A percentile compares a stretch with the other conserved stretches of the same genome.
phyloP scores from a whole-genome alignment of 768 basidiomycete species.

The Tricholoma sp. region DNA sequence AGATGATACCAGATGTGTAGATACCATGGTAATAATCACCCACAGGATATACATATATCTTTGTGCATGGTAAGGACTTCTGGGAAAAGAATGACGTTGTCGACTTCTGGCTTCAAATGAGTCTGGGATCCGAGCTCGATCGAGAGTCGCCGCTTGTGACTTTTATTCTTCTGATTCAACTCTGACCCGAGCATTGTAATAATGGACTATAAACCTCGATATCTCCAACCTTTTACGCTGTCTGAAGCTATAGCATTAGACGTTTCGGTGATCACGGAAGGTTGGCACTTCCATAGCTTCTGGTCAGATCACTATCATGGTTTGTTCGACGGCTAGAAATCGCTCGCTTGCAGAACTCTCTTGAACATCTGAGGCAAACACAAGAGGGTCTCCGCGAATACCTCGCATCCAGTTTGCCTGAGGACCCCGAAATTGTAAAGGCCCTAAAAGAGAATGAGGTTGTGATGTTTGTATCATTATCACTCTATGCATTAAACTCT shows the following conservation, averaged over 20 bases:
- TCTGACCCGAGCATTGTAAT: background rate
- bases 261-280: constrained; percentile 64
- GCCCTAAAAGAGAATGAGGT: constrained; percentile 67
- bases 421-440: constrained; percentile 48
- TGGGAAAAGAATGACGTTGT: too few species aligned
- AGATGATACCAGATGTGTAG: constrained; percentile 11
- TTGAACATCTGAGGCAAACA: constrained; percentile 56
- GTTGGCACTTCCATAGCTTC: constrained; percentile 29
- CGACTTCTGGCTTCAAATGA: too few species aligned
- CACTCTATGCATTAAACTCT: background rate
- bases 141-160: too few species aligned
- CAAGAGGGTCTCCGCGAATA: constrained; percentile 52
- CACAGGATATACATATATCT: too few species aligned
- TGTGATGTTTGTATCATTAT: constrained; percentile 51
- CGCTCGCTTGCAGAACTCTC: constrained; percentile 65
- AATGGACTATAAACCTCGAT: constrained; percentile 67
- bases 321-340: constrained; percentile 49
- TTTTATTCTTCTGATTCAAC: background rate
- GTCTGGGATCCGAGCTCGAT: too few species aligned
- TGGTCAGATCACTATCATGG: constrained; percentile 1
- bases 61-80: too few species aligned
- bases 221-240: constrained; percentile 72
- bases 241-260: constrained; percentile 60
- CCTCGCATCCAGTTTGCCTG: constrained; percentile 29
- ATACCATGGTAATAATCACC: constrained; percentile 4